Evolutionary conservation across 192 early-diverging fungal species (phyloP).

Genomic region (Mortierella antarctica): DNA sequence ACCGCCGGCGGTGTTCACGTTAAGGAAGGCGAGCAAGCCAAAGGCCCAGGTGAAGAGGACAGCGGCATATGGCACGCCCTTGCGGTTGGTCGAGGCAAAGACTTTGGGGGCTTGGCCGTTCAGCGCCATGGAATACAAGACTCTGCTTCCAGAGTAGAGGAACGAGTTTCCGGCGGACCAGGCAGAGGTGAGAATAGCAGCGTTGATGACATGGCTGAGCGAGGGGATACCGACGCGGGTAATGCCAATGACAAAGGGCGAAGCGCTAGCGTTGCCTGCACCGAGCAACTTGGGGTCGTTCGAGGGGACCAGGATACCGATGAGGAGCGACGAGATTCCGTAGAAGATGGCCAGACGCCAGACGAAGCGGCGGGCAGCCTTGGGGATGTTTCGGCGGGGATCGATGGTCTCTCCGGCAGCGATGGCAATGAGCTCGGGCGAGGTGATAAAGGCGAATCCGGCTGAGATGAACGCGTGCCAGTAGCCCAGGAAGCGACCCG

Average conservation of each 20-base stretch:
- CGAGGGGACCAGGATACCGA: slow-evolving; percentile 67
- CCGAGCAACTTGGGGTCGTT: slow-evolving; percentile 50
- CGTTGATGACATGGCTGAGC: slow-evolving; percentile 67
- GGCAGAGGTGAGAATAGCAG: slow-evolving; percentile 63
- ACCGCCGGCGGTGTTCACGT: slow-evolving; percentile 16
- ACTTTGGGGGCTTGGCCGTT: slow-evolving; percentile 62
- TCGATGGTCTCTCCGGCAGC: slow-evolving; percentile 71
- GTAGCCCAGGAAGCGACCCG: slow-evolving; percentile 66
- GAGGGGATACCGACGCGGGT: slow-evolving; percentile 51
- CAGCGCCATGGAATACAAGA: slow-evolving; percentile 63
- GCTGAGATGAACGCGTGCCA: slow-evolving; percentile 47
- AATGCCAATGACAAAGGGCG: slow-evolving; percentile 70
- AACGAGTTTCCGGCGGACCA: slow-evolving; percentile 70
- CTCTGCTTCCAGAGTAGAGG: slow-evolving; percentile 67
- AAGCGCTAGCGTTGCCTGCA: slow-evolving; percentile 35
- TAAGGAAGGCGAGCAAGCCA: slow-evolving; percentile 34
- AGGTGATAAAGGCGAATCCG: slow-evolving; percentile 42
- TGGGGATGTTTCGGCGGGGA: slow-evolving; percentile 66
- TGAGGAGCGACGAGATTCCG: slow-evolving; percentile 63
- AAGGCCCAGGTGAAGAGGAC: slow-evolving; percentile 39
- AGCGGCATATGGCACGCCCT: slow-evolving; percentile 66
- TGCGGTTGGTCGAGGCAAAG: slow-evolving; percentile 40
- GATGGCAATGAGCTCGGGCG: slow-evolving; percentile 69
- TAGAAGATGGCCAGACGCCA: slow-evolving; percentile 72
- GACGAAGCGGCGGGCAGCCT: slow-evolving; percentile 56